Evolutionary conservation across 106 monocot species (phyloP).

Genomic region (Agapanthus africanus): DNA sequence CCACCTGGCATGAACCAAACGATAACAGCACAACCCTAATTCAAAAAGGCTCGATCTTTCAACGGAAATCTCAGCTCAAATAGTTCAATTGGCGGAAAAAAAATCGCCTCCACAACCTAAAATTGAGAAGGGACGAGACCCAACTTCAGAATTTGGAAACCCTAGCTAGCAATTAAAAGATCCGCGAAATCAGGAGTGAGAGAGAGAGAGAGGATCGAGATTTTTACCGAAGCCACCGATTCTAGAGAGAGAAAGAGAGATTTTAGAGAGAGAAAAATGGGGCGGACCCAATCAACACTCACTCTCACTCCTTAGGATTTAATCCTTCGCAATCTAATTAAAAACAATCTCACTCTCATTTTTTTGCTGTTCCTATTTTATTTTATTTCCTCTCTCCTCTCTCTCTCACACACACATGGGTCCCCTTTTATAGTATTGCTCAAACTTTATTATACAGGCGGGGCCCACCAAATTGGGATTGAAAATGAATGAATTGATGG

Average conservation of each 20-base stretch:
- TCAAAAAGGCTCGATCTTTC: neutral
- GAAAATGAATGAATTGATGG: neutral
- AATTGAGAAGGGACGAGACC: neutral
- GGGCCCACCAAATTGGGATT: no score
- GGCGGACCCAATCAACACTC: conserved; percentile 11
- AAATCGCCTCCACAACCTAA: no score
- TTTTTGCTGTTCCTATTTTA: neutral
- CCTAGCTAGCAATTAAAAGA: neutral
- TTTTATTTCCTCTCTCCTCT: neutral
- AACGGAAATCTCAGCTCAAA: neutral
- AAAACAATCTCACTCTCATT: neutral
- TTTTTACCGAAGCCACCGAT: neutral
- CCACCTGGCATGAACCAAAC: neutral
- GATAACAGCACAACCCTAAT: neutral
- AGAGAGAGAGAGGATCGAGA: neutral
- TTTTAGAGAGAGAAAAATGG: neutral
- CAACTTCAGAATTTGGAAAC: neutral
- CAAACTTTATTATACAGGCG: no score
- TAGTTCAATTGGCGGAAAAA: no score
- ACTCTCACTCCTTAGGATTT: neutral
- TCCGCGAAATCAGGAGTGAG: neutral
- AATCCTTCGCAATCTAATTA: no score
- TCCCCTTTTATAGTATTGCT: no score
- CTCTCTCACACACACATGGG: no score
- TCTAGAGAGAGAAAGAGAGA: neutral